These are phyloP conservation scores for Kwoniella botswanensis DNA, from an alignment of 768 basidiomycete species.

Conservation along the genomic window DNA sequence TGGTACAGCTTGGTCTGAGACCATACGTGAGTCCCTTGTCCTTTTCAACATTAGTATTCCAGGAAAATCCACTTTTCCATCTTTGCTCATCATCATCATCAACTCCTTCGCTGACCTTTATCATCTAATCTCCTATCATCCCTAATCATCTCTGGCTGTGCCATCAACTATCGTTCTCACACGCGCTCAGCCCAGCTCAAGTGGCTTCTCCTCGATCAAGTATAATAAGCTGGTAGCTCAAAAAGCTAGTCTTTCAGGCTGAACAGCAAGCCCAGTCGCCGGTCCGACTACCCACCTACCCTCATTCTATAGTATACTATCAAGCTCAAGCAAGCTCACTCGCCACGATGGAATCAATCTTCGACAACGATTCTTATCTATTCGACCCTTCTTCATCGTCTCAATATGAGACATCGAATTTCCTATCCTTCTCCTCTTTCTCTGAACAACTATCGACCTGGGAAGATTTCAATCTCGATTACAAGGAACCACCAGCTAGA, in stretches of 20 bases:
- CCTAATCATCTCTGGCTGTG: constrained; percentile 17
- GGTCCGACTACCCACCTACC: constrained; percentile 23
- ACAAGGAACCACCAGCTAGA: constrained; percentile 13
- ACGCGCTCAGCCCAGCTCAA: constrained; percentile 31
- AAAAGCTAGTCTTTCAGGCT: constrained; percentile 31
- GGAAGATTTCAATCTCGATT: constrained; percentile 11
- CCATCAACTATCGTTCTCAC: constrained; percentile 4
- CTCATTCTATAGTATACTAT: background rate
- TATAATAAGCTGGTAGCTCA: constrained; percentile 7
- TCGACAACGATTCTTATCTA: constrained; percentile 41
- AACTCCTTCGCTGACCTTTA: constrained; percentile 24
- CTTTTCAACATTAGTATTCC: background rate
- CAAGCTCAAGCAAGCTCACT: constrained; percentile 15
- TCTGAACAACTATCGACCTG: constrained; percentile 36
- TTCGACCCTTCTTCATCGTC: constrained; percentile 39
- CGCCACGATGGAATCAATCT: constrained; percentile 44
- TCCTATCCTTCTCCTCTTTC: constrained; percentile 51
- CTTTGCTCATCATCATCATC: constrained; percentile 21
- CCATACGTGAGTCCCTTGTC: constrained; percentile 10
- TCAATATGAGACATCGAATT: constrained; percentile 21
- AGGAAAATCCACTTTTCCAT: background rate
- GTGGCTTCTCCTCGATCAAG: constrained; percentile 11
- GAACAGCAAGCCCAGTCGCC: constrained; percentile 32
- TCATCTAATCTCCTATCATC: constrained; percentile 37
- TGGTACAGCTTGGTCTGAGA: constrained; percentile 16